phyloP scores from a whole-genome alignment of 139 green algal species.

The Tetratostichococcus sp. region DNA sequence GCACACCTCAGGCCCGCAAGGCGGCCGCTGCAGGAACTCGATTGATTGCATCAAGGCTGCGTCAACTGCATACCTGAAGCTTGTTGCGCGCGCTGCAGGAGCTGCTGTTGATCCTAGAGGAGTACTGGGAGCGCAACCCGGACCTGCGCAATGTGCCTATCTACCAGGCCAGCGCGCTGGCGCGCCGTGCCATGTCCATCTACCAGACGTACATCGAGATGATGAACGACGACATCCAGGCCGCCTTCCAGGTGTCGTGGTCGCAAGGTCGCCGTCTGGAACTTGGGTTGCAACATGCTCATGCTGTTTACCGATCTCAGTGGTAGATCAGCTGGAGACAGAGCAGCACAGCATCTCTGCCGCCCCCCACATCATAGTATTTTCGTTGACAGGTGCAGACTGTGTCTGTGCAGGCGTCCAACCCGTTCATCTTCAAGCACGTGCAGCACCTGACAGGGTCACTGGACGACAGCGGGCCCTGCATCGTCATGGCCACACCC shows the following conservation, averaged over 20 bases:
- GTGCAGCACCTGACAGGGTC: constrained; percentile 69
- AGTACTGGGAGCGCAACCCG: constrained; percentile 85
- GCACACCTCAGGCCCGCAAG: no score
- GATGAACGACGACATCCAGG: constrained; percentile 95
- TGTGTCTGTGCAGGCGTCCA: constrained; percentile 37
- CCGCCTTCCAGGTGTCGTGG: constrained; percentile 62
- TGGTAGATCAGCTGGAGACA: no score
- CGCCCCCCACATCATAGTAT: no score
- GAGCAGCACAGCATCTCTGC: no score
- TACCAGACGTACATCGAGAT: constrained; percentile 96
- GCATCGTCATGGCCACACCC: constrained; percentile 94
- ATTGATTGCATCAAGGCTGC: background rate
- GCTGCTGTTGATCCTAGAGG: constrained; percentile 95
- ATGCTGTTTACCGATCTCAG: no score
- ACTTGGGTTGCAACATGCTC: no score
- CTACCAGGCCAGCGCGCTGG: constrained; percentile 80
- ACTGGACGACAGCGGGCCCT: constrained; percentile 83
- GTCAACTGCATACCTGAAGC: background rate
- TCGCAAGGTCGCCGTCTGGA: no score
- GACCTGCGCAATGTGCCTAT: constrained; percentile 89
- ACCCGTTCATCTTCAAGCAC: constrained; percentile 97
- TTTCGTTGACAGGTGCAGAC: background rate
- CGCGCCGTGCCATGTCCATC: constrained; percentile 69
- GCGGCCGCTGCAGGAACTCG: no score
- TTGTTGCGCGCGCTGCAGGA: constrained; percentile 52